Evolutionary conservation across 2,329 filamentous ascomycete genomes (phyloP).

Genomic region (Periconia macrospinosa): DNA sequence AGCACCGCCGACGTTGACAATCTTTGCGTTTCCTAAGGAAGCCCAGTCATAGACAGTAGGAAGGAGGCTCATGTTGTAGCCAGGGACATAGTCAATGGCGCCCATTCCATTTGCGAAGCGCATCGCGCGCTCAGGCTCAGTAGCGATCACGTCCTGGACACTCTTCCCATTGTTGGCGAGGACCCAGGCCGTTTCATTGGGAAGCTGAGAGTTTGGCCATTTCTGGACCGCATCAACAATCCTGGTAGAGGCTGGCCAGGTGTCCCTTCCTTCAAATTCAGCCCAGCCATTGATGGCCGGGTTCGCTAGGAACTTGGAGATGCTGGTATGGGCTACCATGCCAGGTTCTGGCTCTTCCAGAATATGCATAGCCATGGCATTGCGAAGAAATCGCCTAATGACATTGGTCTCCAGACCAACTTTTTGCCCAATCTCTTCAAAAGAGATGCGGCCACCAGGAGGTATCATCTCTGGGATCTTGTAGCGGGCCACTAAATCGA

Average conservation of each 20-base stretch:
- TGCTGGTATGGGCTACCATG: constrained; percentile 10
- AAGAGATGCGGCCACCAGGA: constrained; percentile 9
- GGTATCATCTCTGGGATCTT: constrained; percentile 15
- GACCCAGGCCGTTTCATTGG: constrained; percentile 14
- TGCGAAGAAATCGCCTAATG: constrained; percentile 12
- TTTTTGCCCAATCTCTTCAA: constrained; percentile 12
- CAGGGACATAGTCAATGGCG: constrained; percentile 9
- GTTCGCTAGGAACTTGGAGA: constrained; percentile 17
- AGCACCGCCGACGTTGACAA: constrained; percentile 10
- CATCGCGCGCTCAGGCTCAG: constrained; percentile 7
- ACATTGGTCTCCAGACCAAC: constrained; percentile 10
- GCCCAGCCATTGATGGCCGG: constrained; percentile 13
- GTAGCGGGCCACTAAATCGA: constrained; percentile 11
- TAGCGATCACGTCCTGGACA: constrained; percentile 11
- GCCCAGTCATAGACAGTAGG: constrained; percentile 15
- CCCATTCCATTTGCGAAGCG: constrained; percentile 13
- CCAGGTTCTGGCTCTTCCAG: constrained; percentile 13
- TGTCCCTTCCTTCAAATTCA: constrained; percentile 9
- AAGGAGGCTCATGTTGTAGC: constrained; percentile 5
- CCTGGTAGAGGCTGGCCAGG: constrained; percentile 11
- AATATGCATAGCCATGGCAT: constrained; percentile 16
- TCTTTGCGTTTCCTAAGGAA: constrained; percentile 8
- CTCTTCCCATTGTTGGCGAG: constrained; percentile 17
- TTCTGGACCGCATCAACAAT: constrained; percentile 15
- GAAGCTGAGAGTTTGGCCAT: constrained; percentile 14